Conservation (phyloP, 257 asterid genomes). For the Solanum tarijense region DNA sequence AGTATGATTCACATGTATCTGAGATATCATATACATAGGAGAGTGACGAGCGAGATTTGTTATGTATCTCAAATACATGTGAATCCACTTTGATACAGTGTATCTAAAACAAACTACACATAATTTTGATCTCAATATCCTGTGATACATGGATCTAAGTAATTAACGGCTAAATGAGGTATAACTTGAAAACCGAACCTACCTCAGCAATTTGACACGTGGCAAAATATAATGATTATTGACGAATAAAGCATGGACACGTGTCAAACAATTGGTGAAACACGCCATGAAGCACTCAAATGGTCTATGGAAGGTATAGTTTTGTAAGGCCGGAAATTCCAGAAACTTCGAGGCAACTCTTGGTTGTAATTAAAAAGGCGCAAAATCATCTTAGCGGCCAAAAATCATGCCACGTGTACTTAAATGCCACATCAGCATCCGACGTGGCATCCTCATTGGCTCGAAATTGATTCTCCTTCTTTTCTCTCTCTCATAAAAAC, state of each 20-base stretch:
- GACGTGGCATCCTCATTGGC: constrained; percentile 26
- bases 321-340: constrained; percentile 25
- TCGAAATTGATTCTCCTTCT: constrained; percentile 26
- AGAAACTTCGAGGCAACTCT: constrained; percentile 38
- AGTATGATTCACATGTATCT: no score
- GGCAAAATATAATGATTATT: neutral
- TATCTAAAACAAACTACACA: no score
- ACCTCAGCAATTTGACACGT: neutral
- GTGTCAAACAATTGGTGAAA: neutral
- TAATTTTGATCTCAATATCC: neutral
- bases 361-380: constrained; percentile 23
- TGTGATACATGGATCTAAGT: neutral
- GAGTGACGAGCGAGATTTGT: neutral
- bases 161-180: no score
- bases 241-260: neutral
- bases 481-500: neutral
- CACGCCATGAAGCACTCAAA: neutral
- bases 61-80: no score
- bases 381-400: constrained; percentile 18
- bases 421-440: constrained; percentile 25
- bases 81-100: no score
- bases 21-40: no score
- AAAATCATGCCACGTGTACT: constrained; percentile 22
- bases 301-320: neutral
- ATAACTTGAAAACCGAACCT: neutral